Evolutionary conservation across 1,284 basidiomycete species (phyloP).

Genomic region (Leccinum solheimii): DNA sequence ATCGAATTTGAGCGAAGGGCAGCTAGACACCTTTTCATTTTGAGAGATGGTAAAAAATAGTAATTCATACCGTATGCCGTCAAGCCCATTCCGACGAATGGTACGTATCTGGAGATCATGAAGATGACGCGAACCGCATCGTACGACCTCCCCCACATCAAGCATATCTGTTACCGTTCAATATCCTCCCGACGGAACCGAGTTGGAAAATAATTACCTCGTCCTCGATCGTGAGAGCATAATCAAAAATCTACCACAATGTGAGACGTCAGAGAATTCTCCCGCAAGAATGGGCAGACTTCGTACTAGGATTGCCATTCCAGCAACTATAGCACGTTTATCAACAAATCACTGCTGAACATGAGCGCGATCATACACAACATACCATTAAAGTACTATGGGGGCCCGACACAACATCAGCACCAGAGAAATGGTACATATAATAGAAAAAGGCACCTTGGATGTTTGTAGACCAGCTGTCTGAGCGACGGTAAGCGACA

Average conservation of each 20-base stretch:
- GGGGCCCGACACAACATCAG: background rate
- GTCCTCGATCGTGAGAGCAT: background rate
- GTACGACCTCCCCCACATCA: background rate
- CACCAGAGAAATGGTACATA: background rate
- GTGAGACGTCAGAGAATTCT: background rate
- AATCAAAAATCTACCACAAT: background rate
- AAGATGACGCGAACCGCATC: background rate
- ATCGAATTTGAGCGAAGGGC: background rate
- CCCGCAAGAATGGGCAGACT: background rate
- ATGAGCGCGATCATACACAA: background rate
- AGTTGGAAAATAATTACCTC: background rate
- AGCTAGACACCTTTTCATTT: background rate
- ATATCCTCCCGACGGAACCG: background rate
- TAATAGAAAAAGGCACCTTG: background rate
- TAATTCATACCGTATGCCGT: background rate
- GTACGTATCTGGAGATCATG: background rate
- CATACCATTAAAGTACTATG: slow-evolving; percentile 3
- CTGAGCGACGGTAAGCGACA: background rate
- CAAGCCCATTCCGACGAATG: background rate
- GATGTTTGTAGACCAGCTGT: background rate
- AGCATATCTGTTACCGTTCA: background rate
- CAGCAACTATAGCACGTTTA: background rate
- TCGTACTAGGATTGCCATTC: background rate
- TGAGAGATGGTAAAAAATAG: background rate
- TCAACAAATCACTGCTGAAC: background rate